Conservation (phyloP, 2,329 filamentous ascomycete genomes). For the Alternaria tenuissima region DNA sequence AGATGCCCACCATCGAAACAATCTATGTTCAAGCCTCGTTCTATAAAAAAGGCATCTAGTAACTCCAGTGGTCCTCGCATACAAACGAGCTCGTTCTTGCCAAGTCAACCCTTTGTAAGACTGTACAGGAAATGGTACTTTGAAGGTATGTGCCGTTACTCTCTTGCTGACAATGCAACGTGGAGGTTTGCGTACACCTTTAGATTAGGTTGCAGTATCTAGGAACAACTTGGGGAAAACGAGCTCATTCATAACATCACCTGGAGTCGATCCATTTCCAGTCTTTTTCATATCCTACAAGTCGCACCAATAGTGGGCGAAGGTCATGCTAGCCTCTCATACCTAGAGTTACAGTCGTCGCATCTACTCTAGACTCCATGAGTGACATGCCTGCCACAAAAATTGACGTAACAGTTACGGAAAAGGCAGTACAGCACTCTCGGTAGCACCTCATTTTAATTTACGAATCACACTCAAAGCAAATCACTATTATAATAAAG, state of each 20-base stretch:
- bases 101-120: too few species aligned
- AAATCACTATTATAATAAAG: neutral
- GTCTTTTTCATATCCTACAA: neutral
- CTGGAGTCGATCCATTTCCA: neutral
- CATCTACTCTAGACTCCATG: neutral
- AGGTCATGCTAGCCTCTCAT: neutral
- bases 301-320: neutral
- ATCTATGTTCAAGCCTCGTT: too few species aligned
- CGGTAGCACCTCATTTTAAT: neutral
- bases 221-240: too few species aligned
- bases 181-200: too few species aligned
- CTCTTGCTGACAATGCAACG: too few species aligned
- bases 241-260: neutral
- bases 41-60: neutral
- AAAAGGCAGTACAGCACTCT: neutral
- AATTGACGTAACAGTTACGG: neutral
- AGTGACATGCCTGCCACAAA: neutral
- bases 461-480: neutral
- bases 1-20: too few species aligned
- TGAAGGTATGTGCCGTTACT: too few species aligned
- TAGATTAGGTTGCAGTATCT: too few species aligned
- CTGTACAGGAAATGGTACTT: too few species aligned
- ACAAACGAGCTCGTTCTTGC: too few species aligned
- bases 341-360: neutral
- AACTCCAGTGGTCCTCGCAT: neutral